phyloP scores from a whole-genome alignment of 768 basidiomycete species.

The Russula foetens region DNA sequence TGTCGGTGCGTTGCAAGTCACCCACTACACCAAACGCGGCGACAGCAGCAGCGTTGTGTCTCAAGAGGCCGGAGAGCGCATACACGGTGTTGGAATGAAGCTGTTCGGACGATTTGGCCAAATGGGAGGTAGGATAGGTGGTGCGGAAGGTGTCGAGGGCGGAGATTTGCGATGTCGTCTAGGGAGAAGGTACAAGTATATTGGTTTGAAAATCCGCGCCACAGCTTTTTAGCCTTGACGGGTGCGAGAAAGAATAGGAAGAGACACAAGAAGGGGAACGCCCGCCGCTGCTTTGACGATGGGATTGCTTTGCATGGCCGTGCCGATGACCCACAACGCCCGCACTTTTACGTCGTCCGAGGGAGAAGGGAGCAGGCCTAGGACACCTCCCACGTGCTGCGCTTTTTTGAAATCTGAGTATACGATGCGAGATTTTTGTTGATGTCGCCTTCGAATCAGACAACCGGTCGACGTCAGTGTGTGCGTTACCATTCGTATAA shows the following conservation, averaged over 20 bases:
- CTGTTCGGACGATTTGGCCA: slow-evolving; percentile 38
- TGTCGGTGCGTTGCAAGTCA: no score
- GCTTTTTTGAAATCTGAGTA: slow-evolving; percentile 58
- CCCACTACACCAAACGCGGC: slow-evolving; percentile 37
- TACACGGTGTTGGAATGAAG: slow-evolving; percentile 82
- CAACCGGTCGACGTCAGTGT: background rate
- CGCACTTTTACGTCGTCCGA: slow-evolving; percentile 57
- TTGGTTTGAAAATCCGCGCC: no score
- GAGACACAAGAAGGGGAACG: no score
- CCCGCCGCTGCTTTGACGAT: slow-evolving; percentile 69
- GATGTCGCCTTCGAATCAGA: background rate
- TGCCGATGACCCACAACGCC: slow-evolving; percentile 81
- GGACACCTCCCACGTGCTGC: slow-evolving; percentile 77
- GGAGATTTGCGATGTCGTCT: slow-evolving; percentile 40
- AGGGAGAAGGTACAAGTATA: background rate
- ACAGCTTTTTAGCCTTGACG: no score
- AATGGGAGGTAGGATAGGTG: slow-evolving; percentile 49
- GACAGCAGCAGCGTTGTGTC: slow-evolving; percentile 68
- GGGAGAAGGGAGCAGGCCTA: slow-evolving; percentile 49
- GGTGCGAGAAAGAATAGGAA: no score
- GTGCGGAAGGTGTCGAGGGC: slow-evolving; percentile 58
- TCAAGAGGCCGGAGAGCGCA: slow-evolving; percentile 66
- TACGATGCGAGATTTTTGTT: background rate
- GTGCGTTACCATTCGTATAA: slow-evolving; percentile 66
- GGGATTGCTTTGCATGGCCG: slow-evolving; percentile 86